Evolutionary conservation across 345 rosid species (phyloP).

Genomic region (Citrus cavaleriei): DNA sequence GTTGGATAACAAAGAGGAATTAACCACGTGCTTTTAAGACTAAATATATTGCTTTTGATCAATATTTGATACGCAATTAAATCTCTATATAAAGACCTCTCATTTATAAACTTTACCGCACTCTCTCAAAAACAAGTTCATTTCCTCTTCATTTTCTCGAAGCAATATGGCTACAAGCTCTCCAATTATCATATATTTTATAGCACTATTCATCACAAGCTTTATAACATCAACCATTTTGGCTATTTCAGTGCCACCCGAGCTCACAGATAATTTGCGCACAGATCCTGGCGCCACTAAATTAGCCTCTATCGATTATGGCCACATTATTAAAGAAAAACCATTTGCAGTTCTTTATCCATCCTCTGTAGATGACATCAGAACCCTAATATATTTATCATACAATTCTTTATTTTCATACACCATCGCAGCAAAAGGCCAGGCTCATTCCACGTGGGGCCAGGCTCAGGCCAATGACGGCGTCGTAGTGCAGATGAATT

Average conservation of each 20-base stretch:
- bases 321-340: conserved; percentile 25
- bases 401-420: conserved; percentile 19
- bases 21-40: too few species aligned
- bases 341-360: conserved; percentile 42
- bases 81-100: not conserved
- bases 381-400: conserved; percentile 23
- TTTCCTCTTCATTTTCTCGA: not conserved
- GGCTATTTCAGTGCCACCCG: not conserved
- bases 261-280: conserved; percentile 9
- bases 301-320: conserved; percentile 35
- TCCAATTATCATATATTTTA: not conserved
- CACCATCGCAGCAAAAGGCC: conserved; percentile 43
- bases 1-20: too few species aligned
- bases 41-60: too few species aligned
- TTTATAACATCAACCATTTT: not conserved
- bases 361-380: conserved; percentile 27
- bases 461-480: conserved; percentile 44
- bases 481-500: conserved; percentile 41
- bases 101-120: too few species aligned
- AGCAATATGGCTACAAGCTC: not conserved
- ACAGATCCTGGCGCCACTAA: conserved; percentile 23
- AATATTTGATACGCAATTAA: not conserved
- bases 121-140: not conserved
- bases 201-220: not conserved
- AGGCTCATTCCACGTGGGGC: conserved; percentile 39